Evolutionary conservation across 148 eudicot species (phyloP), one percentile per base, ranked within the genome.

Genomic region (Vaccinium corymbosum): DNA sequence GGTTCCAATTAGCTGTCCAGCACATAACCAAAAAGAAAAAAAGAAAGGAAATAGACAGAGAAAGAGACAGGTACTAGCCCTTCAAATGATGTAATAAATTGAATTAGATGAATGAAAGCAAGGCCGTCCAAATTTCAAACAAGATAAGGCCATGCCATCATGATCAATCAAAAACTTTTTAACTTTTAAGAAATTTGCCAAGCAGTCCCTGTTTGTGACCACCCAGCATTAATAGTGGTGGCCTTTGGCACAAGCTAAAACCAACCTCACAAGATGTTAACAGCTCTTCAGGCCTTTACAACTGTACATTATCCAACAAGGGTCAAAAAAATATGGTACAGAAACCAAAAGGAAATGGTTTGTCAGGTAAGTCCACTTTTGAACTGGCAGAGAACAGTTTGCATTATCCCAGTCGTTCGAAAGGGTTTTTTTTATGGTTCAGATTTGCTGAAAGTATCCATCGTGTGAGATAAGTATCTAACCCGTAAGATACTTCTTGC

Each of bases 301-400:
- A 32, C 1, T 32, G 35, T 32, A 32, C 17, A 68, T 68, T 12
- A n/a, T 75, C 11, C 52, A 25, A 80, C 27, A 15, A 29, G 4
- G 52, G 49, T 56, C 27, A n/a, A 64, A 81, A 79, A 29, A n/a
- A 64, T 48, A 81, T 80, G 14, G 61, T 61, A 56, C 49, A 80
- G 10, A 16, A 42, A 17, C 46, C 46, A 42, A 75, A 57, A 11
- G 71, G 46, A 6, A 32, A 42, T 42, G 46, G 46, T 1, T 42
- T 42, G 46, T 42, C 46, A 35, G 46, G 46, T 42, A 5, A 42
- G 46, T 42, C 6, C 6, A 42, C 46, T 42, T 42, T 42, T 42
- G 46, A 42, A 42, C 46, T 42, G 46, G 46, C 46, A 42, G 46
- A 38, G 42, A 38, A 38, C 42, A 38, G 42, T 38, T 38, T 4